These are phyloP conservation scores for Leonotis leonurus DNA, from an alignment of 257 asterid species.

Conservation along the genomic window DNA sequence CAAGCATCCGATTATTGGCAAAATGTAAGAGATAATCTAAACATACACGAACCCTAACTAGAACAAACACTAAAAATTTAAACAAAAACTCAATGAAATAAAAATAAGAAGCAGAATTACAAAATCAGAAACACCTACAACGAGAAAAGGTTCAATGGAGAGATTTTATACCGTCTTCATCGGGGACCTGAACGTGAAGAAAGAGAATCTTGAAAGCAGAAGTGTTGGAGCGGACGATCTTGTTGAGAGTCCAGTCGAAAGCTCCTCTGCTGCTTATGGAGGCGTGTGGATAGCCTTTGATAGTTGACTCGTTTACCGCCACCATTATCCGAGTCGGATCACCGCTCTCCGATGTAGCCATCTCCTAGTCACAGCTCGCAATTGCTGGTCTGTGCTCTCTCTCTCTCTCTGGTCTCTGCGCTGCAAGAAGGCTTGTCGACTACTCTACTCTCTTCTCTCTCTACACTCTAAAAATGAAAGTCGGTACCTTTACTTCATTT, in stretches of 20 bases:
- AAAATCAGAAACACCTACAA: neutral
- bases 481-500: neutral
- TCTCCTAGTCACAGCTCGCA: constrained; percentile 14
- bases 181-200: constrained; percentile 79
- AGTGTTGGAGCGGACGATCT: constrained; percentile 63
- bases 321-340: constrained; percentile 70
- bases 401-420: neutral
- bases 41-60: constrained; percentile 11
- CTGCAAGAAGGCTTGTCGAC: neutral
- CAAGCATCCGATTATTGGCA: neutral
- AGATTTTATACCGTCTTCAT: constrained; percentile 54
- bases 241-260: constrained; percentile 74
- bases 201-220: constrained; percentile 58
- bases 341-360: constrained; percentile 34
- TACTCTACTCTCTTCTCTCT: neutral
- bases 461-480: neutral
- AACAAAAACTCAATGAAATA: neutral
- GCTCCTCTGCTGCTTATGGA: constrained; percentile 83
- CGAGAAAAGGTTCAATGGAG: neutral
- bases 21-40: neutral
- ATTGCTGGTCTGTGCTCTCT: neutral
- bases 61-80: neutral
- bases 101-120: neutral
- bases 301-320: constrained; percentile 75
- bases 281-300: constrained; percentile 80